A percentile compares a stretch with the other conserved stretches of the same genome.
Evolutionary conservation across 768 basidiomycete species (phyloP).

Genomic region (Suillus brevipes): DNA sequence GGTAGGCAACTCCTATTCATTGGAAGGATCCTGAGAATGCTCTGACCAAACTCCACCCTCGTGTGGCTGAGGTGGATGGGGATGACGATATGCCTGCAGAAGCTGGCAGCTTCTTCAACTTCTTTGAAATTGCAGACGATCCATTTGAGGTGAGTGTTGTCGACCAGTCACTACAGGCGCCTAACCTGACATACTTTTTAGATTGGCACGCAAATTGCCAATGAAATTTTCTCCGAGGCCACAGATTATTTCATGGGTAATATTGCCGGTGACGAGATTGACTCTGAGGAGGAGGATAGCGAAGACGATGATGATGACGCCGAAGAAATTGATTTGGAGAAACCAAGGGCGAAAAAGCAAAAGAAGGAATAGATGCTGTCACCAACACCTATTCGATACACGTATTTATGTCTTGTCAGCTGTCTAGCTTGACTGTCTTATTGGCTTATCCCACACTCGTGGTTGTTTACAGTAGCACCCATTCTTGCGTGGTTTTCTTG

Average conservation of each 20-base stretch:
- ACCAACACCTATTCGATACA: slow-evolving; percentile 14
- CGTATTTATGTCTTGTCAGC: slow-evolving; percentile 30
- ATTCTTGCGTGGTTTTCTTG: background rate
- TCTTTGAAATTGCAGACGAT: slow-evolving; percentile 69
- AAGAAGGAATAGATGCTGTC: slow-evolving; percentile 38
- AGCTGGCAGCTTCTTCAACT: slow-evolving; percentile 85
- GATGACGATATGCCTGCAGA: slow-evolving; percentile 60
- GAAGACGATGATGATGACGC: slow-evolving; percentile 78
- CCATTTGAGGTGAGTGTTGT: slow-evolving; percentile 59
- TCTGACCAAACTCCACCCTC: slow-evolving; percentile 79
- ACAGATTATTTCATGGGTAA: slow-evolving; percentile 82
- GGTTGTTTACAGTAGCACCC: slow-evolving; percentile 8
- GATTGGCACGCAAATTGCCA: slow-evolving; percentile 72
- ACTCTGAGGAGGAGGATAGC: slow-evolving; percentile 65
- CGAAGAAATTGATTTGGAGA: slow-evolving; percentile 87
- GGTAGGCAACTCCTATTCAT: slow-evolving; percentile 64
- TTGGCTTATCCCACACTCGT: slow-evolving; percentile 1
- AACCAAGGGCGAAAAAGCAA: slow-evolving; percentile 76
- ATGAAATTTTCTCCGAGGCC: slow-evolving; percentile 78
- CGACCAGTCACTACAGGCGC: background rate
- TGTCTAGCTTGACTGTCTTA: slow-evolving; percentile 11
- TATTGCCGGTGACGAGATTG: slow-evolving; percentile 55
- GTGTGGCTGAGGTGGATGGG: slow-evolving; percentile 59
- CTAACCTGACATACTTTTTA: slow-evolving; percentile 28
- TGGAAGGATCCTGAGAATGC: slow-evolving; percentile 81